A percentile compares a stretch with the other conserved stretches of the same genome.
phyloP scores from a whole-genome alignment of 2,329 filamentous ascomycete genomes.

The Pestalotiopsis sp. region DNA sequence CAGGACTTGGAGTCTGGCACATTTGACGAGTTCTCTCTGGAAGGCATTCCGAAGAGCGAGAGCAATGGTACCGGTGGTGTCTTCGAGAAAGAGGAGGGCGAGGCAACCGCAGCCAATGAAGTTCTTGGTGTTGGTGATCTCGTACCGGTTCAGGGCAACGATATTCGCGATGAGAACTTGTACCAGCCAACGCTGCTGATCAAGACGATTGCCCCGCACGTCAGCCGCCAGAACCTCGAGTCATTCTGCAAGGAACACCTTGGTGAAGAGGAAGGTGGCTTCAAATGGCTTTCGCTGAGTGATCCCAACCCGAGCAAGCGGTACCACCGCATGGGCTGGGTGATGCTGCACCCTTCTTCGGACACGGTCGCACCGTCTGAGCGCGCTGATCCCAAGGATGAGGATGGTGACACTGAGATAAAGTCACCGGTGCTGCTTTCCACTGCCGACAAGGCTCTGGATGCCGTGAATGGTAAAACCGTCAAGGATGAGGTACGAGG shows the following conservation, averaged over 20 bases:
- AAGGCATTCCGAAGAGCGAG: conserved; percentile 92
- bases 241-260: conserved; percentile 93
- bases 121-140: conserved; percentile 91
- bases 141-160: conserved; percentile 79
- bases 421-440: conserved; percentile 51
- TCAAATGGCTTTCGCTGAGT: conserved; percentile 93
- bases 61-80: conserved; percentile 84
- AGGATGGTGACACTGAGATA: conserved; percentile 60
- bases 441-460: conserved; percentile 83
- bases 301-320: conserved; percentile 97
- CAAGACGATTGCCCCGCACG: conserved; percentile 96
- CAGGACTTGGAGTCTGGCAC: conserved; percentile 80
- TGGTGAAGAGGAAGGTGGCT: conserved; percentile 87
- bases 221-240: conserved; percentile 91
- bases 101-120: conserved; percentile 88
- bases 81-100: conserved; percentile 93
- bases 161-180: conserved; percentile 86
- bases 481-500: conserved; percentile 92
- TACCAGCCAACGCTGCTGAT: conserved; percentile 92
- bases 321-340: conserved; percentile 97
- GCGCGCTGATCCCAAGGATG: conserved; percentile 73
- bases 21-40: conserved; percentile 93
- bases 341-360: conserved; percentile 84
- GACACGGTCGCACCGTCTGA: conserved; percentile 69
- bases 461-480: conserved; percentile 96